These are phyloP conservation scores for Canariomyces notabilis DNA, from an alignment of 2,329 filamentous ascomycete species.

Conservation along the genomic window DNA sequence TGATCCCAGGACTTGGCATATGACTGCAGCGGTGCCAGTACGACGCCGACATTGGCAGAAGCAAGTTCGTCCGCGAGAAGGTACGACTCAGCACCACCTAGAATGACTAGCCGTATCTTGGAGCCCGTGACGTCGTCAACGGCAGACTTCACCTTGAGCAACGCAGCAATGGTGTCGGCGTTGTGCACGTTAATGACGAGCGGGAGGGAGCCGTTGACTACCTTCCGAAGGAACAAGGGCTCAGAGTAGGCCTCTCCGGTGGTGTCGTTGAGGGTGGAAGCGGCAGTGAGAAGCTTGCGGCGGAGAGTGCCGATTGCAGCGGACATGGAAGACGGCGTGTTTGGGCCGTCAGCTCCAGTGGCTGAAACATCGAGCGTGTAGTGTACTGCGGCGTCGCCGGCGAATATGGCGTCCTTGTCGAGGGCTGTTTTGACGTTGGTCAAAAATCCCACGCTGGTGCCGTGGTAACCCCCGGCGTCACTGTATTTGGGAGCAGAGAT, in stretches of 20 bases:
- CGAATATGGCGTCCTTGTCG: slow-evolving; percentile 47
- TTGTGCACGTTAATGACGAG: slow-evolving; percentile 57
- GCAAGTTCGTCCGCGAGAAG: slow-evolving; percentile 56
- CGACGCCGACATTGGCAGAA: slow-evolving; percentile 50
- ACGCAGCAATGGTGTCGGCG: slow-evolving; percentile 56
- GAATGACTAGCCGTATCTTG: slow-evolving; percentile 48
- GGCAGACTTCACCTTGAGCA: slow-evolving; percentile 53
- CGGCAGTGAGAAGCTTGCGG: slow-evolving; percentile 48
- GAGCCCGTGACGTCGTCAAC: slow-evolving; percentile 39
- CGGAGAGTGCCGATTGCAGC: slow-evolving; percentile 49
- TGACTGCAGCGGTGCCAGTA: slow-evolving; percentile 55
- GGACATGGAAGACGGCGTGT: slow-evolving; percentile 49
- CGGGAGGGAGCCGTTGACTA: slow-evolving; percentile 48
- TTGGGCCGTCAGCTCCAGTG: slow-evolving; percentile 37
- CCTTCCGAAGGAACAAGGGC: slow-evolving; percentile 46
- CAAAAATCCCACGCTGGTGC: slow-evolving; percentile 54
- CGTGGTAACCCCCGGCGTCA: slow-evolving; percentile 42
- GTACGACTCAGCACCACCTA: slow-evolving; percentile 60
- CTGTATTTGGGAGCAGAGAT: slow-evolving; percentile 51
- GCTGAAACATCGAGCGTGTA: slow-evolving; percentile 49
- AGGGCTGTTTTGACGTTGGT: slow-evolving; percentile 45
- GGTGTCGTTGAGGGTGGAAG: slow-evolving; percentile 32
- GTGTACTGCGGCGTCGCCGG: slow-evolving; percentile 51
- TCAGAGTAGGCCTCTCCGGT: slow-evolving; percentile 42
- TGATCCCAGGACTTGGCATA: slow-evolving; percentile 55